Percentiles rank a stretch among this genome's conserved stretches.
phyloP scores from a whole-genome alignment of 805 yeast species.

The Suhomyces sp. region DNA sequence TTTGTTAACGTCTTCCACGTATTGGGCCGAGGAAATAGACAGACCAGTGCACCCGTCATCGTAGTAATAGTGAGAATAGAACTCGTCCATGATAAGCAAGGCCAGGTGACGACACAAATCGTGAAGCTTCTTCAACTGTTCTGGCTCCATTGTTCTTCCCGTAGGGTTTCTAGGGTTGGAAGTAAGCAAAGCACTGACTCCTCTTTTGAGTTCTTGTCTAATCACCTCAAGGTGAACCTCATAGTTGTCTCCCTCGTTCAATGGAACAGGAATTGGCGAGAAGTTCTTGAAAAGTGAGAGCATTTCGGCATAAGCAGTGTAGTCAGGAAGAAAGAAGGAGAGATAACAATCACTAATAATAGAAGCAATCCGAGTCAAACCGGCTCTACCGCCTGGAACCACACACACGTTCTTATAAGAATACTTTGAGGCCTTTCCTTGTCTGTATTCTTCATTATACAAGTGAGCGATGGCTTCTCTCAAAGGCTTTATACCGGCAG shows the following conservation, averaged over 20 bases:
- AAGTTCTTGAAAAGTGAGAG: slow-evolving; percentile 59
- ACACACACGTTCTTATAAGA: slow-evolving; percentile 60
- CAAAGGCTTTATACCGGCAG: slow-evolving; percentile 53
- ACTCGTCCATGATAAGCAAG: slow-evolving; percentile 61
- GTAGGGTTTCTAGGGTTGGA: slow-evolving; percentile 66
- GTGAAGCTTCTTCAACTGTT: slow-evolving; percentile 48
- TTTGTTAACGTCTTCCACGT: slow-evolving; percentile 50
- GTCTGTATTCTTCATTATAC: slow-evolving; percentile 54
- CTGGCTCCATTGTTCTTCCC: slow-evolving; percentile 49
- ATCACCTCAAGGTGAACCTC: slow-evolving; percentile 52
- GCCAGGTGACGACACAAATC: slow-evolving; percentile 46
- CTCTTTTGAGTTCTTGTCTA: slow-evolving; percentile 51
- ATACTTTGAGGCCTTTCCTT: slow-evolving; percentile 48
- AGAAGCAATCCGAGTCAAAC: slow-evolving; percentile 59
- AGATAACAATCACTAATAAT: slow-evolving; percentile 57
- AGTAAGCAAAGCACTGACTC: slow-evolving; percentile 56
- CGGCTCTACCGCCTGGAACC: slow-evolving; percentile 66
- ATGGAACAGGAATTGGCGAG: slow-evolving; percentile 61
- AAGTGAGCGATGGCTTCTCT: slow-evolving; percentile 57
- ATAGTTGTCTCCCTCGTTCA: slow-evolving; percentile 55
- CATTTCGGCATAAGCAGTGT: slow-evolving; percentile 67
- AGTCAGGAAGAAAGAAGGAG: slow-evolving; percentile 60
- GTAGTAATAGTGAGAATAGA: slow-evolving; percentile 57
- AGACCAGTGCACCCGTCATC: slow-evolving; percentile 53
- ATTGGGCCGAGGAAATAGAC: slow-evolving; percentile 49